phyloP scores from a whole-genome alignment of 805 yeast genomes.

The Kodamaea hsintzibuensis region DNA sequence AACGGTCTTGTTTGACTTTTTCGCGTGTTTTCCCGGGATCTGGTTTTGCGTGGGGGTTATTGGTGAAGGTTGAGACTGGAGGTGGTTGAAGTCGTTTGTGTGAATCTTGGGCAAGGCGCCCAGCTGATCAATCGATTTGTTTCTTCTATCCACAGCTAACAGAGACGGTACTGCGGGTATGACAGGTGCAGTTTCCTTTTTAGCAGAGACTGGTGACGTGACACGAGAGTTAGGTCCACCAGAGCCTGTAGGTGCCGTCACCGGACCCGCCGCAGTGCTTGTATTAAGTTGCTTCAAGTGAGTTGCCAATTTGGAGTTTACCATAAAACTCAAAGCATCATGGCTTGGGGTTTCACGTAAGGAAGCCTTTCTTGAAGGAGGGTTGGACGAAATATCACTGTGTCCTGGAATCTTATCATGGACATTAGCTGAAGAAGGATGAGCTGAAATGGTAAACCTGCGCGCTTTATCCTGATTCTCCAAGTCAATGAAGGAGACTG shows the following conservation, averaged over 20 bases:
- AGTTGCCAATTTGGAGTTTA: constrained; percentile 7
- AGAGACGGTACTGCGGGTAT: neutral
- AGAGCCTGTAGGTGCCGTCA: neutral
- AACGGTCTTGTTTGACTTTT: constrained; percentile 49
- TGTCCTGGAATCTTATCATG: neutral
- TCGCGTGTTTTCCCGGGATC: constrained; percentile 13
- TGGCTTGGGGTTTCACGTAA: constrained; percentile 8
- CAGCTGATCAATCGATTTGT: neutral
- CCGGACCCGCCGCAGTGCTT: neutral
- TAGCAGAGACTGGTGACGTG: neutral
- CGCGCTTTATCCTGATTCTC: constrained; percentile 33
- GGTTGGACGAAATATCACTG: constrained; percentile 1
- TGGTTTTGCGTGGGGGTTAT: constrained; percentile 1
- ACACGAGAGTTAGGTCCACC: neutral
- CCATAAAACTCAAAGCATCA: constrained; percentile 14
- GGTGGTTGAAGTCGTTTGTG: neutral
- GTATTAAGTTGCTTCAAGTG: constrained; percentile 10
- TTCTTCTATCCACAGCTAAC: constrained; percentile 7
- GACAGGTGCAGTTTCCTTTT: neutral
- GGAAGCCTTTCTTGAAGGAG: constrained; percentile 16
- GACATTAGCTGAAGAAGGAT: constrained; percentile 38
- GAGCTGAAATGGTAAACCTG: constrained; percentile 45
- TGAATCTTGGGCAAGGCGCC: neutral
- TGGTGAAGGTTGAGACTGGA: neutral
- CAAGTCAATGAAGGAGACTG: constrained; percentile 36